A percentile compares a stretch with the other conserved stretches of the same genome.
Conservation (phyloP, 2,329 filamentous ascomycete species). For the Thyridium curvatum region DNA sequence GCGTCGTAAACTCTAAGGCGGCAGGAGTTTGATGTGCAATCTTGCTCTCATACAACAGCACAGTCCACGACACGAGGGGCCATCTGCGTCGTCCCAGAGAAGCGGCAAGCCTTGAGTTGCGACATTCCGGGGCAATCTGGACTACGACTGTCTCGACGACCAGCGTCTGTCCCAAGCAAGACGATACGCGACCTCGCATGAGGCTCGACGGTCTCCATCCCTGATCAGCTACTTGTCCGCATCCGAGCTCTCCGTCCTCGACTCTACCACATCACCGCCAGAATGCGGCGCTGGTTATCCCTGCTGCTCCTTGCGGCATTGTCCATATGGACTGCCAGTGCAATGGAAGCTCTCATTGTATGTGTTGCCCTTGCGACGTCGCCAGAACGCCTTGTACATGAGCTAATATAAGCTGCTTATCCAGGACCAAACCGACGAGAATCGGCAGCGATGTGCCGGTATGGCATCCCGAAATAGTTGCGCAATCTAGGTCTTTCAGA, state of each 20-base stretch:
- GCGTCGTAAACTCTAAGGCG: no score
- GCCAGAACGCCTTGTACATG: not conserved
- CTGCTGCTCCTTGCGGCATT: constrained; percentile 44
- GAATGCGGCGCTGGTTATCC: constrained; percentile 50
- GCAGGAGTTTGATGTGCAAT: no score
- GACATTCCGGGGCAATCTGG: no score
- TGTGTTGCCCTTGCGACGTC: constrained; percentile 11
- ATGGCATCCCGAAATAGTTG: constrained; percentile 13
- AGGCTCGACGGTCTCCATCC: not conserved
- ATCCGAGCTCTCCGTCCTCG: no score
- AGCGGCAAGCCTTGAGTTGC: no score
- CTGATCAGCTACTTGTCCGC: constrained; percentile 10
- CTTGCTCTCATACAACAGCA: no score
- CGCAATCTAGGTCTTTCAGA: constrained; percentile 2
- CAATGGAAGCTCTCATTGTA: constrained; percentile 55
- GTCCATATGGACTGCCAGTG: constrained; percentile 46
- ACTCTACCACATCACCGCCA: constrained; percentile 17
- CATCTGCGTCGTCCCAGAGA: no score
- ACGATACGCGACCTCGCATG: no score
- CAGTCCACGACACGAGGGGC: no score
- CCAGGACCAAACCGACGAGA: constrained; percentile 69
- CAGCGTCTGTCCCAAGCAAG: no score
- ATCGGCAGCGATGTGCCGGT: constrained; percentile 74
- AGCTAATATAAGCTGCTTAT: constrained; percentile 1
- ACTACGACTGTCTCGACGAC: not conserved